These are phyloP conservation scores for Stenogyne calaminthoides DNA, from an alignment of 305 asterid species.

Conservation along the genomic window DNA sequence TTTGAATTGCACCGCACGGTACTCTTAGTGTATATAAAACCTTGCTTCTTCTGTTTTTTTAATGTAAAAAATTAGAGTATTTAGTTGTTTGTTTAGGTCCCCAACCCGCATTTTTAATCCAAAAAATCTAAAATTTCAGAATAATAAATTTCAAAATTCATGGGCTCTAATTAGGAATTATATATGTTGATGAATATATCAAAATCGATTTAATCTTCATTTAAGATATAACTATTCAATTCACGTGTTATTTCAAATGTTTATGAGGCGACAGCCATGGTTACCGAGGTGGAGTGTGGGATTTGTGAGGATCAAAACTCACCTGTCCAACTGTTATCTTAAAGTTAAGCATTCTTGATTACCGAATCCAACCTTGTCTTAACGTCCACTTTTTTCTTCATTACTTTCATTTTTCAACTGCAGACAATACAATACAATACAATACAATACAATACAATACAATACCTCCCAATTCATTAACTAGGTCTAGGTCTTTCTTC, in stretches of 20 bases:
- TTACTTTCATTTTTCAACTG: neutral
- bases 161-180: too few relatives aligned
- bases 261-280: neutral
- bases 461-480: too few relatives aligned
- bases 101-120: neutral
- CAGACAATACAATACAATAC: too few relatives aligned
- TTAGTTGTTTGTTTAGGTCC: neutral
- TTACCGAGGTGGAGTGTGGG: conserved; percentile 19
- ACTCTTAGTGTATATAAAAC: too few relatives aligned
- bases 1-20: too few relatives aligned
- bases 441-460: too few relatives aligned
- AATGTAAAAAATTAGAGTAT: neutral
- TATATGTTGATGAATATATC: neutral
- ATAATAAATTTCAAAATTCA: neutral
- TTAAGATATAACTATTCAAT: neutral
- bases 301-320: conserved; percentile 9
- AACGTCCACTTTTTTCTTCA: neutral
- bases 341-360: conserved; percentile 43
- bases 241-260: neutral
- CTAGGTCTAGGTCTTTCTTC: too few relatives aligned
- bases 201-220: neutral
- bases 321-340: conserved; percentile 31
- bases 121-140: neutral
- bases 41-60: too few relatives aligned
- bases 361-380: conserved; percentile 37